Conservation (phyloP, 805 yeast species). For the Cyberlindnera euphorbiiphila region DNA sequence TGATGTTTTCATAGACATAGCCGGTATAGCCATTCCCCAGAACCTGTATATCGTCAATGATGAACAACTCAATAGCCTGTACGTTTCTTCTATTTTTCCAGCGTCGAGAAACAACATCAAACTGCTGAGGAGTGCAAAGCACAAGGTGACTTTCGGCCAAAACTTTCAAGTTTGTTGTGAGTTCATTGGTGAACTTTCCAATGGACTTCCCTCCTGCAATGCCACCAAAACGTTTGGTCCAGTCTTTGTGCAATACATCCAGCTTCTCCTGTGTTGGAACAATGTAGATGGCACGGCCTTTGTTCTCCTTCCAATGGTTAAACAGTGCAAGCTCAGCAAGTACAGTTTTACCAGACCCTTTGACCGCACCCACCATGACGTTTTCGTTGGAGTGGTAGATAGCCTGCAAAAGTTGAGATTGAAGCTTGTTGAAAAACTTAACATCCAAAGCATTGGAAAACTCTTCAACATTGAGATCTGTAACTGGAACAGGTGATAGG, state of each 20-base stretch:
- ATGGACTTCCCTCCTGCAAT: constrained; percentile 58
- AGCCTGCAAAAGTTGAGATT: constrained; percentile 64
- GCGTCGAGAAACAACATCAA: constrained; percentile 67
- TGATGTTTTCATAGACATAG: constrained; percentile 58
- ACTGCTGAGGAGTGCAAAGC: constrained; percentile 75
- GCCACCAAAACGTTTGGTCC: constrained; percentile 48
- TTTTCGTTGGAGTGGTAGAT: constrained; percentile 56
- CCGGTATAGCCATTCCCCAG: constrained; percentile 60
- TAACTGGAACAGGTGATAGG: constrained; percentile 44
- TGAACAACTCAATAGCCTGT: constrained; percentile 60
- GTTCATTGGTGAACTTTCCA: constrained; percentile 49
- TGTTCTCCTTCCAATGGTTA: constrained; percentile 65
- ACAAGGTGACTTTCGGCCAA: constrained; percentile 62
- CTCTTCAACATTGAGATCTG: constrained; percentile 46
- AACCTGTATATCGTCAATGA: constrained; percentile 71
- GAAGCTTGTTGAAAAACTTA: constrained; percentile 61
- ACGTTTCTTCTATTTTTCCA: constrained; percentile 80
- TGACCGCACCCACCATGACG: constrained; percentile 64
- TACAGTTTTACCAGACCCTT: constrained; percentile 72
- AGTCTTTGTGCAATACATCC: constrained; percentile 41
- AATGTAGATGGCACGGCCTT: constrained; percentile 72
- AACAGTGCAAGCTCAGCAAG: constrained; percentile 72
- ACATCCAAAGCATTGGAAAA: constrained; percentile 45
- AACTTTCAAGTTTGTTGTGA: constrained; percentile 48
- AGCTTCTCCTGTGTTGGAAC: constrained; percentile 57